A percentile compares a stretch with the other conserved stretches of the same genome.
Conservation (phyloP, 2,329 filamentous ascomycete species). For the Pyrenochaeta sp. region DNA sequence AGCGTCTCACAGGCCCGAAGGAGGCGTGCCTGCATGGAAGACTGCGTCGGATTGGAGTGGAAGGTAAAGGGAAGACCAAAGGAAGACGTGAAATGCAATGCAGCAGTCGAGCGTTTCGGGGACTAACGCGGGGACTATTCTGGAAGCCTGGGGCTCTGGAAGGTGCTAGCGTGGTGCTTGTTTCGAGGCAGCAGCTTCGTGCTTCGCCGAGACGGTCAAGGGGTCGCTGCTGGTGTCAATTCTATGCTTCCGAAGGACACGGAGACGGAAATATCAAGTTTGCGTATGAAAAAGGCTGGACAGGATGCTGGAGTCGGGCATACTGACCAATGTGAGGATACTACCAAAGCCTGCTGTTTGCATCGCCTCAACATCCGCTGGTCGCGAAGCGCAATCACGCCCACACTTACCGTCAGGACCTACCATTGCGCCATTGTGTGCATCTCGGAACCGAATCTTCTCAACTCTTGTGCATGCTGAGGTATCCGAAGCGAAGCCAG, state of each 20-base stretch:
- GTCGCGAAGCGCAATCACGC: background rate
- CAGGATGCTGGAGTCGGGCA: too few relatives aligned
- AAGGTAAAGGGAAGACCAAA: background rate
- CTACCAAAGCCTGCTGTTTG: too few relatives aligned
- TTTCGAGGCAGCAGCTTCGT: background rate
- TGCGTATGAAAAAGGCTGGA: background rate
- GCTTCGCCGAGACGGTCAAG: background rate
- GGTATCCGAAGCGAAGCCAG: background rate
- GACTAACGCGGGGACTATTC: slow-evolving; percentile 2
- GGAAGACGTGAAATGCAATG: background rate
- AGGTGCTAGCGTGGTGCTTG: background rate
- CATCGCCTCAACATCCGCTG: too few relatives aligned
- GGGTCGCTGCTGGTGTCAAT: background rate
- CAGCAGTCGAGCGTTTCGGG: background rate
- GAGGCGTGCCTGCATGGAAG: background rate
- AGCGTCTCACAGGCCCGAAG: background rate
- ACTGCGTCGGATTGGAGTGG: background rate
- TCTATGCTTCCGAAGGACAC: background rate
- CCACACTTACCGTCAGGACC: background rate
- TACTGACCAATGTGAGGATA: too few relatives aligned
- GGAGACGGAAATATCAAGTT: background rate
- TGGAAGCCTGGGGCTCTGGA: slow-evolving; percentile 1
- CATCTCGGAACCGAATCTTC: background rate
- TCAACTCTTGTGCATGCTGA: background rate
- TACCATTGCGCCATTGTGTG: background rate